Evolutionary conservation across 192 early-diverging fungal species (phyloP).

Genomic region (Coemansia sp.): DNA sequence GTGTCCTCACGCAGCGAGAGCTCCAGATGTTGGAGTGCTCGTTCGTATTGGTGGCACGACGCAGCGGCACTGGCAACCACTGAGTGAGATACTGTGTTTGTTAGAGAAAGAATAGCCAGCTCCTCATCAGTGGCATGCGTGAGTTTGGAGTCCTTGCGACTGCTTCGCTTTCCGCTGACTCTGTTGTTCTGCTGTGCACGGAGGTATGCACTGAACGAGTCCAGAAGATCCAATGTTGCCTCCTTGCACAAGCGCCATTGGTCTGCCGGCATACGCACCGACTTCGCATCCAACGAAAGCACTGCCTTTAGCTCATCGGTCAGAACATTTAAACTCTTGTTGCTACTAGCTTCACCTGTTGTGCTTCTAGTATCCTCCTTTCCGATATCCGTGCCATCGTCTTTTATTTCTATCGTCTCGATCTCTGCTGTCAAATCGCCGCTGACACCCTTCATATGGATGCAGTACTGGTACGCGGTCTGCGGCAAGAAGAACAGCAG

Average conservation of each 20-base stretch:
- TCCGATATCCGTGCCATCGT: slow-evolving; percentile 22
- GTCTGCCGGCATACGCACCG: slow-evolving; percentile 19
- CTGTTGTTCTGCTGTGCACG: slow-evolving; percentile 30
- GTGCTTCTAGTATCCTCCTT: neutral
- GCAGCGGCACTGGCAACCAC: slow-evolving; percentile 32
- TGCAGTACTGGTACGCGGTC: slow-evolving; percentile 34
- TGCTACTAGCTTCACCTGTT: neutral
- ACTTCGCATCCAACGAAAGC: slow-evolving; percentile 10
- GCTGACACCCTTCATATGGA: neutral
- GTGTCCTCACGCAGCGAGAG: slow-evolving; percentile 28
- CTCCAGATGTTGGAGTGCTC: slow-evolving; percentile 38
- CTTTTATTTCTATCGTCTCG: slow-evolving; percentile 26
- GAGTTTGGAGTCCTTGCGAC: slow-evolving; percentile 22
- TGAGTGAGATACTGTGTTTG: slow-evolving; percentile 14
- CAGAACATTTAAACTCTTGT: neutral
- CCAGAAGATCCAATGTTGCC: slow-evolving; percentile 36
- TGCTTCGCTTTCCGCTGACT: slow-evolving; percentile 23
- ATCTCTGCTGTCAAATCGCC: neutral
- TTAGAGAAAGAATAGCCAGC: slow-evolving; percentile 20
- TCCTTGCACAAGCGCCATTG: slow-evolving; percentile 46
- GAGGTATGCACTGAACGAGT: slow-evolving; percentile 28
- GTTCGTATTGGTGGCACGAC: slow-evolving; percentile 45
- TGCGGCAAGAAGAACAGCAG: slow-evolving; percentile 40
- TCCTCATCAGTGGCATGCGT: slow-evolving; percentile 27
- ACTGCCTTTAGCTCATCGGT: slow-evolving; percentile 37